Evolutionary conservation across 495 filamentous ascomycete species (phyloP).

Genomic region (Aspergillus taichungensis): DNA sequence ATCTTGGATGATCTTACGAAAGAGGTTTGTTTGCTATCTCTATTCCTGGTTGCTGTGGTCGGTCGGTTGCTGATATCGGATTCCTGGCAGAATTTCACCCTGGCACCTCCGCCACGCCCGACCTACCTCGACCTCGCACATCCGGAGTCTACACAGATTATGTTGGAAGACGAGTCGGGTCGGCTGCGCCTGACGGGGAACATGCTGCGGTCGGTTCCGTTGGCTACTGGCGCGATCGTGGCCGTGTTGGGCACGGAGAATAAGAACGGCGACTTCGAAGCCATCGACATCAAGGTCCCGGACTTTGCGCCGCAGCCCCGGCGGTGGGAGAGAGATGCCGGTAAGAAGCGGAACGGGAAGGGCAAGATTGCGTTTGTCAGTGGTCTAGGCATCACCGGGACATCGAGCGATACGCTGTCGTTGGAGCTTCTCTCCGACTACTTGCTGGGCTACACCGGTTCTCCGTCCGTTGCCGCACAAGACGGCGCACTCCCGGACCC

Average conservation of each 20-base stretch:
- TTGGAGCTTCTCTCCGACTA: slow-evolving; percentile 78
- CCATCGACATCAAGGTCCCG: slow-evolving; percentile 79
- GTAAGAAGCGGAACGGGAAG: slow-evolving; percentile 37
- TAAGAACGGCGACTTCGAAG: slow-evolving; percentile 81
- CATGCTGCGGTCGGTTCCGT: slow-evolving; percentile 49
- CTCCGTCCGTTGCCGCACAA: slow-evolving; percentile 35
- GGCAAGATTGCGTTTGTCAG: slow-evolving; percentile 80
- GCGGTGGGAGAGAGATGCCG: slow-evolving; percentile 58
- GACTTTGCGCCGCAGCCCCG: slow-evolving; percentile 73
- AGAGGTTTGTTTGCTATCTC: slow-evolving; percentile 51
- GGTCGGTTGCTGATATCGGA: slow-evolving; percentile 5
- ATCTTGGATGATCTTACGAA: slow-evolving; percentile 92
- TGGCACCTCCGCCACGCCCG: slow-evolving; percentile 66
- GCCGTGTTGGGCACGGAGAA: slow-evolving; percentile 92
- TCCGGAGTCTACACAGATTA: slow-evolving; percentile 50
- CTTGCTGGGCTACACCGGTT: slow-evolving; percentile 71
- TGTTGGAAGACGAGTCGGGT: slow-evolving; percentile 94
- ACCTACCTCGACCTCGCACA: slow-evolving; percentile 56
- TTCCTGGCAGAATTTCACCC: slow-evolving; percentile 62
- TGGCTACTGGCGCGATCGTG: slow-evolving; percentile 87
- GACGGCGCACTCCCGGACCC: slow-evolving; percentile 30
- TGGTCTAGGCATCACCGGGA: slow-evolving; percentile 73
- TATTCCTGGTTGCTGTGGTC: background rate
- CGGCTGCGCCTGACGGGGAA: slow-evolving; percentile 73
- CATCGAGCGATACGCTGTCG: slow-evolving; percentile 58